phyloP scores from a whole-genome alignment of 768 basidiomycete species.

The Tubosaeta sp. region DNA sequence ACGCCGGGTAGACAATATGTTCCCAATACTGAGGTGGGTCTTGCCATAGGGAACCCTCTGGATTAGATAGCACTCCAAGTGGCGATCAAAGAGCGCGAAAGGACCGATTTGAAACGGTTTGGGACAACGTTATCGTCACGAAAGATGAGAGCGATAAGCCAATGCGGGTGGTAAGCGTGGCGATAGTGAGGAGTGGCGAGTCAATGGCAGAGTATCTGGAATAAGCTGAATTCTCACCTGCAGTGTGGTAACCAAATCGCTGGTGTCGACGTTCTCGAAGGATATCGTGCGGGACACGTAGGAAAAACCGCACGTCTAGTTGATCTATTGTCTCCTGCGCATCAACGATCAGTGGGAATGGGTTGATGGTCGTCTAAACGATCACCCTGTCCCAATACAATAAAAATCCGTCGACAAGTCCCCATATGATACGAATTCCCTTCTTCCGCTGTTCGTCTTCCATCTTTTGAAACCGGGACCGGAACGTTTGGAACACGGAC shows the following conservation, averaged over 20 bases:
- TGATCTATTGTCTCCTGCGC: slow-evolving; percentile 63
- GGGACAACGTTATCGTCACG: not conserved
- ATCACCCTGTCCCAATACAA: slow-evolving; percentile 83
- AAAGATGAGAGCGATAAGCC: not conserved
- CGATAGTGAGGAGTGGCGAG: slow-evolving; percentile 15
- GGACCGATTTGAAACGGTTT: slow-evolving; percentile 5
- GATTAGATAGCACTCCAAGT: slow-evolving; percentile 68
- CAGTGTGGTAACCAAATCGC: slow-evolving; percentile 83
- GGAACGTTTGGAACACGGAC: slow-evolving; percentile 46
- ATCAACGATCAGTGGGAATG: not conserved
- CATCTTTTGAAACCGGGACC: slow-evolving; percentile 46
- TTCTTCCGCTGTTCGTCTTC: slow-evolving; percentile 36
- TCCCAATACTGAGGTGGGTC: slow-evolving; percentile 92
- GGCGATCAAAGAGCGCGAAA: not conserved
- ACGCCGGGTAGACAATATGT: slow-evolving; percentile 92
- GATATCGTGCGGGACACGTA: slow-evolving; percentile 76
- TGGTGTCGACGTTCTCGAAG: slow-evolving; percentile 73
- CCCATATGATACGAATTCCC: slow-evolving; percentile 63
- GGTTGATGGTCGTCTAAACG: not conserved
- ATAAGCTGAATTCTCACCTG: slow-evolving; percentile 51
- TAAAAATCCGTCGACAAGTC: slow-evolving; percentile 89
- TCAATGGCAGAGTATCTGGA: not conserved
- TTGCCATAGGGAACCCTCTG: slow-evolving; percentile 85
- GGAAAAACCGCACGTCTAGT: slow-evolving; percentile 77
- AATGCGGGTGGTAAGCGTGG: slow-evolving; percentile 10